Percentiles rank a stretch among this genome's conserved stretches.
Conservation (phyloP, 2,329 filamentous ascomycete species). For the Amauroascus verrucosus region DNA sequence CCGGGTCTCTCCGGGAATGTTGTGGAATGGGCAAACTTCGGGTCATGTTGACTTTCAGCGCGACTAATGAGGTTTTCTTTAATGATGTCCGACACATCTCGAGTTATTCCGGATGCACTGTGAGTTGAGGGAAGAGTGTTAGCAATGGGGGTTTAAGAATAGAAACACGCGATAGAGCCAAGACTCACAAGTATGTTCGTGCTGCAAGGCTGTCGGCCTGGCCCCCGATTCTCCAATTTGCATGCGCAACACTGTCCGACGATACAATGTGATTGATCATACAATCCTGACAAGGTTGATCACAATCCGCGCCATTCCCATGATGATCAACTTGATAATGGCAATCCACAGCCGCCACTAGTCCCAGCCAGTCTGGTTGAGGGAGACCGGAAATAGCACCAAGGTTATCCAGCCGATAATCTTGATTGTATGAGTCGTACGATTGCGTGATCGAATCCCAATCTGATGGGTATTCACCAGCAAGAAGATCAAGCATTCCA, state of each 20-base stretch:
- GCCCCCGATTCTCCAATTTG: constrained; percentile 32
- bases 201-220: constrained; percentile 21
- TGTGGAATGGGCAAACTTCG: background rate
- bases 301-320: constrained; percentile 26
- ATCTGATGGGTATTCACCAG: constrained; percentile 32
- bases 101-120: constrained; percentile 35
- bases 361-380: constrained; percentile 34
- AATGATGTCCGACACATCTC: constrained; percentile 35
- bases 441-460: constrained; percentile 29
- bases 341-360: constrained; percentile 37
- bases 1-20: background rate
- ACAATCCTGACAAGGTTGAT: constrained; percentile 25
- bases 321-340: constrained; percentile 35
- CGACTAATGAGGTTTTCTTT: constrained; percentile 27
- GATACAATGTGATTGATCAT: constrained; percentile 31
- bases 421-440: constrained; percentile 33
- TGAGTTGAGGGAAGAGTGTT: constrained; percentile 14
- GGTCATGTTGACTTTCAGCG: constrained; percentile 14
- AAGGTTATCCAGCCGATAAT: constrained; percentile 33
- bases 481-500: constrained; percentile 28
- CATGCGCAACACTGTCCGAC: constrained; percentile 23
- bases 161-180: background rate
- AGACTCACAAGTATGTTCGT: constrained; percentile 34
- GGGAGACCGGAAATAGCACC: constrained; percentile 35
- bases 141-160: constrained; percentile 11